Evolutionary conservation across 2,329 filamentous ascomycete genomes (phyloP), one percentile per base, ranked within the genome.

Genomic region (Curvularia lunata): DNA sequence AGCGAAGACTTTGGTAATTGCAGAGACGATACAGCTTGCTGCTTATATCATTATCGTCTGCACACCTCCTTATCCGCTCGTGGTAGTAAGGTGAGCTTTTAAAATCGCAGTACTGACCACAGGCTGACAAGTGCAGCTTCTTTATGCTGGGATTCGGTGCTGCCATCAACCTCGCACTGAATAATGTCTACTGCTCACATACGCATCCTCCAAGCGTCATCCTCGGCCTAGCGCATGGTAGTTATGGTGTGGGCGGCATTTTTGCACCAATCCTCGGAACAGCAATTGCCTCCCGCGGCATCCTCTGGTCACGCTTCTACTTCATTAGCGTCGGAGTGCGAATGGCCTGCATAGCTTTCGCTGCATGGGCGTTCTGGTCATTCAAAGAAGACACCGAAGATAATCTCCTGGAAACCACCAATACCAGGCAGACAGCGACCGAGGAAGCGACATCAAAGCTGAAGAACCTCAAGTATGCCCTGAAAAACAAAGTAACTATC

Each of bases 211-310:
- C 80, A 1, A 85, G 82, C 0, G 79, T 81, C 1, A 76, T 84
- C 16, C 77, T 86, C 0, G 89, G 90, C 13, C 69, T 83, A 21
- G 80, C 89, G 57, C 89, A 92, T 71, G 90, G 89, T 5, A 82
- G 80, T 43, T 92, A 82, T 64, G 80, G 80, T 1, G 60, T 82
- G 5, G 80, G 80, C 1, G 80, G 80, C 3, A 81, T 84, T 12
- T 69, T 87, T 19, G 90, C 87, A 0, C 91, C 91, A 0, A 81
- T 96, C 6, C 84, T 91, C 13, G 91, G 91, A 1, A 96, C 91
- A 0, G 83, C 86, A 0, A 82, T 96, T 67, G 88, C 88, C 1
- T 87, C 89, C 0, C 75, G 80, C 10, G 82, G 83, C 4, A 74
- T 85, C 0, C 64, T 82, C 21, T 95, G 91, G 90, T 87, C 85